A percentile compares a stretch with the other conserved stretches of the same genome.
These are phyloP conservation scores for Tuber magnatum DNA, from an alignment of 495 filamentous ascomycete genomes.

Conservation along the genomic window DNA sequence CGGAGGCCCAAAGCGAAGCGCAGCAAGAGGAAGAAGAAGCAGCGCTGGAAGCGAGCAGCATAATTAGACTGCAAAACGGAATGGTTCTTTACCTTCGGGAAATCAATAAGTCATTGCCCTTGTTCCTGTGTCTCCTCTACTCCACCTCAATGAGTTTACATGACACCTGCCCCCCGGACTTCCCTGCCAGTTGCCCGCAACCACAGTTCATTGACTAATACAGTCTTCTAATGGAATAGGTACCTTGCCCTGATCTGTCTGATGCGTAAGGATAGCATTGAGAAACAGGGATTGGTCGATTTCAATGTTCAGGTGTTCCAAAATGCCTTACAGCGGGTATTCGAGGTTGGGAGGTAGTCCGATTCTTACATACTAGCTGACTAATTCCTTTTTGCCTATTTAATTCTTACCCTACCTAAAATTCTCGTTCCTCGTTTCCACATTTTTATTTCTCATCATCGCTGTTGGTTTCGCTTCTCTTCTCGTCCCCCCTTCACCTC, in stretches of 20 bases:
- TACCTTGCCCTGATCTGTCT: conserved; percentile 41
- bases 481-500: neutral
- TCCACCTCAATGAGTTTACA: neutral
- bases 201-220: neutral
- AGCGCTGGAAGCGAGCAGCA: conserved; percentile 33
- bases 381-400: neutral
- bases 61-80: conserved; percentile 39
- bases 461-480: neutral
- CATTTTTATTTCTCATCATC: neutral
- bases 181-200: neutral
- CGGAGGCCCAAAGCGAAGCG: neutral
- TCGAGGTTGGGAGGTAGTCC: conserved; percentile 43
- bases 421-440: neutral
- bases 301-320: conserved; percentile 58
- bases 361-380: neutral
- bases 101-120: conserved; percentile 38
- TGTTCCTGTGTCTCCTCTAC: conserved; percentile 6
- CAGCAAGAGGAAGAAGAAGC: conserved; percentile 18
- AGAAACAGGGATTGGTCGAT: conserved; percentile 55
- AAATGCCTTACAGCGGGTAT: conserved; percentile 53
- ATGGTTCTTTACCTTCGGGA: conserved; percentile 40
- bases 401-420: neutral
- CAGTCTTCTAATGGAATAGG: conserved; percentile 16
- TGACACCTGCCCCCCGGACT: neutral
- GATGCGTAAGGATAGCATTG: conserved; percentile 42